Conservation (phyloP, 1,284 basidiomycete genomes). For the Peniophora sp. region DNA sequence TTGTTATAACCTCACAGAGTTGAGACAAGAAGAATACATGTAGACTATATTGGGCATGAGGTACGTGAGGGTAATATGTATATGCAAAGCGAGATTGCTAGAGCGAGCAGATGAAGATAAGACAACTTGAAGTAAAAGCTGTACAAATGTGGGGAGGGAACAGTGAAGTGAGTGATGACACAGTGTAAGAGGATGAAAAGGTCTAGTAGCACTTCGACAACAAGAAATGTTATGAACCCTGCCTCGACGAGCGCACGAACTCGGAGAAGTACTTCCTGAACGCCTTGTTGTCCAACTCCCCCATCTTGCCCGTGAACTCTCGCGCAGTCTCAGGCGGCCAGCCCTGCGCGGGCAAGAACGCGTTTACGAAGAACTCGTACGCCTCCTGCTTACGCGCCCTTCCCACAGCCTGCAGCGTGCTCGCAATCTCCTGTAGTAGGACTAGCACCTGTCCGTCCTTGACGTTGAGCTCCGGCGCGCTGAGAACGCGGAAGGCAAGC, state of each 20-base stretch:
- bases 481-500: constrained; percentile 77
- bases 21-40: too few species aligned
- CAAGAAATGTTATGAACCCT: too few species aligned
- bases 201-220: constrained; percentile 52
- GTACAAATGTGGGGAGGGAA: too few species aligned
- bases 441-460: constrained; percentile 82
- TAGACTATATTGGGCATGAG: too few species aligned
- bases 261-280: constrained; percentile 91
- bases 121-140: too few species aligned
- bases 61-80: too few species aligned
- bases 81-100: too few species aligned
- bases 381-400: constrained; percentile 81
- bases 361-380: constrained; percentile 70
- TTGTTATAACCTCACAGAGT: too few species aligned
- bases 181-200: constrained; percentile 9
- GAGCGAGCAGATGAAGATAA: too few species aligned
- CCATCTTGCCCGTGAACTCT: constrained; percentile 75
- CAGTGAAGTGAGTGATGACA: too few species aligned
- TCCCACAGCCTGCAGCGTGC: constrained; percentile 74
- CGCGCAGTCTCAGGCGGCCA: constrained; percentile 76
- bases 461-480: constrained; percentile 76
- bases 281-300: constrained; percentile 71
- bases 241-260: constrained; percentile 58
- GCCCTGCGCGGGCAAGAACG: constrained; percentile 83
- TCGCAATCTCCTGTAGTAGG: constrained; percentile 83